These are phyloP conservation scores for Fraxinus cuspidata DNA, from an alignment of 257 asterid genomes.

Conservation along the genomic window DNA sequence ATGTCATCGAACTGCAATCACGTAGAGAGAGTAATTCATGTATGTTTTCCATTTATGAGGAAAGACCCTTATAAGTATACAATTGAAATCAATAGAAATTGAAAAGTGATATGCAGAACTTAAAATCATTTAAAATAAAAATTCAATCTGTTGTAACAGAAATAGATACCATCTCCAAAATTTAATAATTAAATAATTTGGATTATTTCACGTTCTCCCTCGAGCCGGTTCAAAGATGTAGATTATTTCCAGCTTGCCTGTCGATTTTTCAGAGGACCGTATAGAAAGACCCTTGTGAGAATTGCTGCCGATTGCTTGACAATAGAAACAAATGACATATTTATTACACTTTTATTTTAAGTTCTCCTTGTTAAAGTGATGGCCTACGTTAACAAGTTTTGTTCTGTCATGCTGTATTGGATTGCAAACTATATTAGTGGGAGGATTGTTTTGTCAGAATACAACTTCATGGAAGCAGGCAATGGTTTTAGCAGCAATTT, in stretches of 20 bases:
- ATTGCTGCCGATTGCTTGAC: background rate
- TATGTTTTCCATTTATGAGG: background rate
- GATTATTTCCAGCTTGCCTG: background rate
- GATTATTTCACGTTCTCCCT: background rate
- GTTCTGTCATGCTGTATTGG: background rate
- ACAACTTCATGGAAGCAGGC: background rate
- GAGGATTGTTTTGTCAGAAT: background rate
- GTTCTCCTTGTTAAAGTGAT: background rate
- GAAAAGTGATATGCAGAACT: background rate
- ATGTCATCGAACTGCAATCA: background rate
- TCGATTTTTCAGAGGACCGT: background rate
- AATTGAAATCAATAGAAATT: background rate
- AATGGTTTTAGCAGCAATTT: background rate
- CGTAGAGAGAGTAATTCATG: background rate
- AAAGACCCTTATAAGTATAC: background rate
- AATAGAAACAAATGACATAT: background rate
- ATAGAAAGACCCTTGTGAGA: background rate
- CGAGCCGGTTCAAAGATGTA: background rate
- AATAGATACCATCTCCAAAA: background rate
- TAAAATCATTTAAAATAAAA: background rate
- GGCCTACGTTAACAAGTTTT: background rate
- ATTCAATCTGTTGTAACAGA: background rate
- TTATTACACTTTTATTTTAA: background rate
- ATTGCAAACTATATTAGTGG: background rate
- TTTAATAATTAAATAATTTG: background rate